These are phyloP conservation scores for Aspergillus phoenicis DNA, from an alignment of 2,329 filamentous ascomycete genomes.

Conservation along the genomic window DNA sequence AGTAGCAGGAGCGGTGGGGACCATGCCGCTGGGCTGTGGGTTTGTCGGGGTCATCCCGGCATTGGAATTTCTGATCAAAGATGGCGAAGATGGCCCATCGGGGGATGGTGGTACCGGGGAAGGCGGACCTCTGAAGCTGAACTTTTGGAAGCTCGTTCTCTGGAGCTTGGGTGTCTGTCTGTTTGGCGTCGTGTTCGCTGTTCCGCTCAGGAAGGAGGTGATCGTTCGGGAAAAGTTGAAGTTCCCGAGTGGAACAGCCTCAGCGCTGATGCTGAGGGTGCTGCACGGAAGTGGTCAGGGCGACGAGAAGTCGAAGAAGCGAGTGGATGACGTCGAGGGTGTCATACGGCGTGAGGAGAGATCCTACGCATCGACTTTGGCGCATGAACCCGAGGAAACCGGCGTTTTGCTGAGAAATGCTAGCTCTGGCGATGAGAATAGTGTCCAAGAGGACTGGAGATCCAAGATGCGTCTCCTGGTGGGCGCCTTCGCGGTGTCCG, in stretches of 20 bases:
- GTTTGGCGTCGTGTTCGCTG: conserved; percentile 95
- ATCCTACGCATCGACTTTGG: conserved; percentile 31
- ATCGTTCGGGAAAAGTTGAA: conserved; percentile 90
- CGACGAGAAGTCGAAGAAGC: conserved; percentile 41
- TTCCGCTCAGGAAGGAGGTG: conserved; percentile 85
- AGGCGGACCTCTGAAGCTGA: conserved; percentile 72
- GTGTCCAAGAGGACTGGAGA: conserved; percentile 59
- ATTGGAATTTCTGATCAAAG: conserved; percentile 78
- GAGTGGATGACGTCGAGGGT: conserved; percentile 16
- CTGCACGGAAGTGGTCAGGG: conserved; percentile 68
- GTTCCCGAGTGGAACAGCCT: conserved; percentile 94
- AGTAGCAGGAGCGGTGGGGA: conserved; percentile 91
- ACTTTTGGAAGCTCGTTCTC: conserved; percentile 75
- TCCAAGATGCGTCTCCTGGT: conserved; percentile 62
- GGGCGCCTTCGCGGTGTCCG: conserved; percentile 62
- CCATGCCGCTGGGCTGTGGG: conserved; percentile 93
- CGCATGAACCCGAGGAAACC: conserved; percentile 43
- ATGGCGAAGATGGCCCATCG: conserved; percentile 75
- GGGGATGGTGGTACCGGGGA: conserved; percentile 74
- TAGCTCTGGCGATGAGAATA: conserved; percentile 33
- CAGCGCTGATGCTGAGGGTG: conserved; percentile 87
- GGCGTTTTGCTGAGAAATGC: conserved; percentile 55
- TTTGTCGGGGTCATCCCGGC: conserved; percentile 95
- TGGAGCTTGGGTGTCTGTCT: conserved; percentile 95
- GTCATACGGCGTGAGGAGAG: conserved; percentile 29